Evolutionary conservation across 306 rosid species (phyloP).

Genomic region (Rosa lucieae): DNA sequence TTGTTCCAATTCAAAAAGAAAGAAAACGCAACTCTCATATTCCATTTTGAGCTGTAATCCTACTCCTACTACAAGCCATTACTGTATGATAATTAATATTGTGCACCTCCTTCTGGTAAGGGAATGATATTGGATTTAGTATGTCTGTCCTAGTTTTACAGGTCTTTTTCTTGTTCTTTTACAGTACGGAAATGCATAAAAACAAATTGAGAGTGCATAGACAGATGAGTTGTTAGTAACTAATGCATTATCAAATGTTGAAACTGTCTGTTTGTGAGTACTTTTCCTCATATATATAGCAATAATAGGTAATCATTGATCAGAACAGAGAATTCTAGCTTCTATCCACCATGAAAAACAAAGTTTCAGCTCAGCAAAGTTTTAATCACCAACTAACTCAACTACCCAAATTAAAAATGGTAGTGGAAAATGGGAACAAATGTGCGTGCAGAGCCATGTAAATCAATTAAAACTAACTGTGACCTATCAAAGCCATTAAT

Average conservation of each 20-base stretch:
- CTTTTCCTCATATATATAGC: not conserved
- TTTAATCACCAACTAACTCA: conserved; percentile 31
- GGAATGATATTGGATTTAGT: not conserved
- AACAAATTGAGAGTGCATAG: not conserved
- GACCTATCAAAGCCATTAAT: conserved; percentile 11
- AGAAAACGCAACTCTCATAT: not conserved
- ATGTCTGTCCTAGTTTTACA: not conserved
- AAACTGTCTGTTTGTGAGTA: not conserved
- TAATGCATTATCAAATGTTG: not conserved
- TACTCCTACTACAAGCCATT: not conserved
- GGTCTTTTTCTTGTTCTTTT: not conserved
- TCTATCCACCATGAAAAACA: not conserved
- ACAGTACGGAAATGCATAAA: not conserved
- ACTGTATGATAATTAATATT: not conserved
- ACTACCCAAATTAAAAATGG: conserved; percentile 24
- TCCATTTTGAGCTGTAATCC: not conserved
- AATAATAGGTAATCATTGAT: not conserved
- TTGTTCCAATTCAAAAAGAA: not conserved
- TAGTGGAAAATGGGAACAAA: conserved; percentile 19
- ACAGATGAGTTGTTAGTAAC: not conserved
- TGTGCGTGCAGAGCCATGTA: not conserved
- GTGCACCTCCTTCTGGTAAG: not conserved
- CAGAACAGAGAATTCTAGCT: not conserved
- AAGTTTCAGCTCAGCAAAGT: conserved; percentile 1
- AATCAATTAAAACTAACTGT: conserved; percentile 7